phyloP scores from a whole-genome alignment of 1,139 yeast species.

The Kazachstania sp. region DNA sequence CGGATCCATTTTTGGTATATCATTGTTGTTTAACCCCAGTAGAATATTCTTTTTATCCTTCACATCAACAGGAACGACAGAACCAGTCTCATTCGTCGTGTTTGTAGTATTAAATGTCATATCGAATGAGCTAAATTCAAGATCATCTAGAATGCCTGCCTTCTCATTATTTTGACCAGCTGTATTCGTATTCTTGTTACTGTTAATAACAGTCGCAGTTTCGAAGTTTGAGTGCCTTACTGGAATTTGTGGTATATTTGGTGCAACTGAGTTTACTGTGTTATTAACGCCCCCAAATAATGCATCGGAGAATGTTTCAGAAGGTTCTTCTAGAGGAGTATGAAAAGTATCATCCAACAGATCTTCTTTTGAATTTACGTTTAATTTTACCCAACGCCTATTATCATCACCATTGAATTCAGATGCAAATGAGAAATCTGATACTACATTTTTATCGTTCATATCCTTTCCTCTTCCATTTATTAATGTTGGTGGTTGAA shows the following conservation, averaged over 20 bases:
- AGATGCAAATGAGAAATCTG: conserved; percentile 17
- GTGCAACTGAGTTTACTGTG: neutral
- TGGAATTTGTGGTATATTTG: too few relatives aligned
- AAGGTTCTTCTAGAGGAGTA: conserved; percentile 6
- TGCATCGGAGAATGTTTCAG: conserved; percentile 9
- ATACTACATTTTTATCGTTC: conserved; percentile 5
- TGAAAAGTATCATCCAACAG: conserved; percentile 2
- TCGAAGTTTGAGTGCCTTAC: neutral
- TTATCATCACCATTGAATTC: conserved; percentile 12
- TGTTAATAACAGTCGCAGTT: neutral
- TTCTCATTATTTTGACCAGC: neutral
- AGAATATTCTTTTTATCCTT: neutral
- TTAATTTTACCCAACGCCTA: conserved; percentile 14
- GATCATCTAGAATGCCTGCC: conserved; percentile 16
- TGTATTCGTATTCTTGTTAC: too few relatives aligned
- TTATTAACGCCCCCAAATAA: neutral
- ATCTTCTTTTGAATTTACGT: conserved; percentile 18
- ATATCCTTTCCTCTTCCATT: neutral
- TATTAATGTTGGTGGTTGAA: neutral
- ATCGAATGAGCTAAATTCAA: conserved; percentile 29
- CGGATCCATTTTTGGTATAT: conserved; percentile 1
- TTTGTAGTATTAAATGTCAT: conserved; percentile 23
- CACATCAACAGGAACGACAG: neutral
- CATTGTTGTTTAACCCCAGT: neutral
- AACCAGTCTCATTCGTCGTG: neutral